Conservation (phyloP, 1,139 yeast genomes). For the Arxiozyma slooffiae region DNA sequence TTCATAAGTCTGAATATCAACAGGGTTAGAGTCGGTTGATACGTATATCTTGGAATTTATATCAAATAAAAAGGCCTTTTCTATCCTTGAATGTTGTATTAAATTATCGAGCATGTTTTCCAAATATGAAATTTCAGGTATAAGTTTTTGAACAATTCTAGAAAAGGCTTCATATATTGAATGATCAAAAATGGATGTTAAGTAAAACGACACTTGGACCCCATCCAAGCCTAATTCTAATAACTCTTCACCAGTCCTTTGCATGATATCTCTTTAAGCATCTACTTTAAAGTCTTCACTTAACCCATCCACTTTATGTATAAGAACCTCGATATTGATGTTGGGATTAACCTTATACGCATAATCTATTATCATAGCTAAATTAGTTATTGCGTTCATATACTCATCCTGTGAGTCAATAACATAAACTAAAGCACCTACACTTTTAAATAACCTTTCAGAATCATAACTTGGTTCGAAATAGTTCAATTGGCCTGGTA, state of each 20-base stretch:
- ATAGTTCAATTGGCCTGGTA: conserved; percentile 88
- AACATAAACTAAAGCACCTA: conserved; percentile 90
- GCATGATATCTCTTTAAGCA: conserved; percentile 94
- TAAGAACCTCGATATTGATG: conserved; percentile 82
- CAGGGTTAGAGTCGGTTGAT: conserved; percentile 93
- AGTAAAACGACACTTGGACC: conserved; percentile 80
- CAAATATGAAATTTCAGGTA: conserved; percentile 78
- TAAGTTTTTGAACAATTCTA: conserved; percentile 80
- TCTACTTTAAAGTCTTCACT: conserved; percentile 89
- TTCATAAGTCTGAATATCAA: conserved; percentile 89
- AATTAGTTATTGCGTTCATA: conserved; percentile 77
- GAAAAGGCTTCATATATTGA: conserved; percentile 94
- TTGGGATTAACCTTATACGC: conserved; percentile 80
- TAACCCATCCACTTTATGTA: conserved; percentile 91
- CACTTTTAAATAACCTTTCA: conserved; percentile 64
- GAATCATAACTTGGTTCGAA: conserved; percentile 80
- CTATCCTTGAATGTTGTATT: conserved; percentile 83
- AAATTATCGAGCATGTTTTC: conserved; percentile 83
- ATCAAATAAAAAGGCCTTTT: conserved; percentile 86
- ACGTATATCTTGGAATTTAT: conserved; percentile 89
- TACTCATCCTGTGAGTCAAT: conserved; percentile 95
- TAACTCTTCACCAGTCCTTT: conserved; percentile 86
- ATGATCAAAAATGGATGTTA: conserved; percentile 91
- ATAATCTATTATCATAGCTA: conserved; percentile 79
- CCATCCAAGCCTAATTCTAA: conserved; percentile 84